These are phyloP conservation scores for Termitomyces sp. DNA, from an alignment of 768 basidiomycete genomes.

Conservation along the genomic window DNA sequence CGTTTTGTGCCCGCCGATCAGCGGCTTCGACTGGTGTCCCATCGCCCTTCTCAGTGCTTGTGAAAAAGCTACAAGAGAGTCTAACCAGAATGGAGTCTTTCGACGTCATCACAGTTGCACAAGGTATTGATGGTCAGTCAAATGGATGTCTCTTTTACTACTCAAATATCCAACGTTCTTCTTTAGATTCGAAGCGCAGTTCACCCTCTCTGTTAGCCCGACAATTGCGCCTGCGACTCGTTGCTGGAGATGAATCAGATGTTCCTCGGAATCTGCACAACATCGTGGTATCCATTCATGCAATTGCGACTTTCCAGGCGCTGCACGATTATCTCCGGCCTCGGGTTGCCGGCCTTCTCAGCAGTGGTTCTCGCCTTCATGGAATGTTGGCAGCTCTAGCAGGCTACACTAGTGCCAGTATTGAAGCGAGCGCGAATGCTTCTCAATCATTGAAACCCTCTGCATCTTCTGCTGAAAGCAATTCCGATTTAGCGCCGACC, in stretches of 20 bases:
- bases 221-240: slow-evolving; percentile 81
- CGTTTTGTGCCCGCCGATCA: slow-evolving; percentile 55
- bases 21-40: slow-evolving; percentile 38
- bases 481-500: slow-evolving; percentile 18
- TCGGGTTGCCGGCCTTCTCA: slow-evolving; percentile 68
- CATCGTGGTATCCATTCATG: slow-evolving; percentile 95
- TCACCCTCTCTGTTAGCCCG: slow-evolving; percentile 90
- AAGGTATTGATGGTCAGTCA: slow-evolving; percentile 68
- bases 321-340: slow-evolving; percentile 95
- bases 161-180: not conserved
- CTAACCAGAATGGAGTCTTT: slow-evolving; percentile 94
- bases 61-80: slow-evolving; percentile 95
- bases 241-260: slow-evolving; percentile 87
- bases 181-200: slow-evolving; percentile 79
- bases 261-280: slow-evolving; percentile 83
- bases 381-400: slow-evolving; percentile 90
- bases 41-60: slow-evolving; percentile 68
- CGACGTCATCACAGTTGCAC: slow-evolving; percentile 87
- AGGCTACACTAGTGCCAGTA: slow-evolving; percentile 52
- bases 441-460: slow-evolving; percentile 25
- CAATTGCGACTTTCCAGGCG: slow-evolving; percentile 96
- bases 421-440: slow-evolving; percentile 25
- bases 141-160: not conserved
- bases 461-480: slow-evolving; percentile 22
- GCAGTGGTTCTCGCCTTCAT: slow-evolving; percentile 62